These are phyloP conservation scores for Phytophthora citricola DNA, from an alignment of 352 stramenopile genomes.

Conservation along the genomic window DNA sequence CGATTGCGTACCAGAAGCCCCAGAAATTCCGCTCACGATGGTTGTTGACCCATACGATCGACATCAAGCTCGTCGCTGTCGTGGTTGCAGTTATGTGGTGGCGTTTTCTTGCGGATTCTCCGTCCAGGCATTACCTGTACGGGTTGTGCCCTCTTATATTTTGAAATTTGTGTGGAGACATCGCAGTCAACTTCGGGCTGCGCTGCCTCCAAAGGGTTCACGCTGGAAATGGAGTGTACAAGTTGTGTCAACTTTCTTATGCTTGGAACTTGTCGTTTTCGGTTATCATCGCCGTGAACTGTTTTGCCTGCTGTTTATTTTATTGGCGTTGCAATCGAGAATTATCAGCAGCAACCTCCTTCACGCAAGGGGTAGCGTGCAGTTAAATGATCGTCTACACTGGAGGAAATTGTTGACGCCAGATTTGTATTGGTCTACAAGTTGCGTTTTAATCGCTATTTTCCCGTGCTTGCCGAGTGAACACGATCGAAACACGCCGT, in stretches of 20 bases:
- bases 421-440: conserved; percentile 44
- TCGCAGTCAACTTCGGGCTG: conserved; percentile 28
- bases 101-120: conserved; percentile 62
- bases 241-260: conserved; percentile 31
- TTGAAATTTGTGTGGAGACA: conserved; percentile 66
- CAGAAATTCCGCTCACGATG: conserved; percentile 26
- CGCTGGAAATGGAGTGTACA: conserved; percentile 28
- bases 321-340: conserved; percentile 50
- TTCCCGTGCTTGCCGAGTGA: conserved; percentile 75
- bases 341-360: conserved; percentile 20
- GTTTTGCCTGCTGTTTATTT: conserved; percentile 65
- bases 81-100: conserved; percentile 41
- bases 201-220: conserved; percentile 1
- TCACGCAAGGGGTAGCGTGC: background rate
- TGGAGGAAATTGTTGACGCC: conserved; percentile 15
- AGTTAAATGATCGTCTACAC: conserved; percentile 3
- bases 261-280: conserved; percentile 64
- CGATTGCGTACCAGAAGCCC: conserved; percentile 55
- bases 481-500: conserved; percentile 54
- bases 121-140: conserved; percentile 79
- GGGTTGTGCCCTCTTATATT: conserved; percentile 69
- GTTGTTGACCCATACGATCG: conserved; percentile 27
- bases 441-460: conserved; percentile 61
- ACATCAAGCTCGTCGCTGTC: conserved; percentile 16
- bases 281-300: conserved; percentile 56